These are phyloP conservation scores for Cicer judaicum DNA, from an alignment of 306 rosid species.

Conservation along the genomic window DNA sequence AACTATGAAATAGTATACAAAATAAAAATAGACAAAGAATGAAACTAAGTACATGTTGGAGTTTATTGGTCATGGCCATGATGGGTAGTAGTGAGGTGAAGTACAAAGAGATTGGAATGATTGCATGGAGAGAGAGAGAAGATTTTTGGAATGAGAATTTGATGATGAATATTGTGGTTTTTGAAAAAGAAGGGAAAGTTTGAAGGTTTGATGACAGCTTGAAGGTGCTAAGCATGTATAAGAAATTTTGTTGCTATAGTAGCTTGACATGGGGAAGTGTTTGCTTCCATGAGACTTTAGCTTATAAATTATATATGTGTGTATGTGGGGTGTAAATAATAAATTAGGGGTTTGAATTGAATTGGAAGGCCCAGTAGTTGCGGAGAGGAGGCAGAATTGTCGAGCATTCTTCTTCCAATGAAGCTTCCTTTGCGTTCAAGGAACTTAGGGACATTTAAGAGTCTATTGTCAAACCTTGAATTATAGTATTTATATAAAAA, in stretches of 20 bases:
- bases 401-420: slow-evolving; percentile 82
- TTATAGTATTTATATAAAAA: slow-evolving; percentile 27
- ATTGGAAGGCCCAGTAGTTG: slow-evolving; percentile 58
- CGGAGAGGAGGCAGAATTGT: slow-evolving; percentile 68
- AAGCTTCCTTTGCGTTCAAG: slow-evolving; percentile 94
- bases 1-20: slow-evolving; percentile 48
- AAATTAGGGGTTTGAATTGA: slow-evolving; percentile 38
- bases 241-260: slow-evolving; percentile 51
- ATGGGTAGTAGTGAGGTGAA: slow-evolving; percentile 45
- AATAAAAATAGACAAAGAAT: slow-evolving; percentile 56
- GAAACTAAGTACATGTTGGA: slow-evolving; percentile 51
- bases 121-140: slow-evolving; percentile 60
- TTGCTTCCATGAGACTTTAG: slow-evolving; percentile 66
- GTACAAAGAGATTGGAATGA: slow-evolving; percentile 46
- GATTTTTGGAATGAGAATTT: neutral
- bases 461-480: slow-evolving; percentile 69
- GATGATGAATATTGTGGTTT: slow-evolving; percentile 22
- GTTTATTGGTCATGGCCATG: slow-evolving; percentile 47
- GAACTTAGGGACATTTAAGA: slow-evolving; percentile 56
- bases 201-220: slow-evolving; percentile 69
- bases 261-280: slow-evolving; percentile 67
- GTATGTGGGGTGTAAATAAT: slow-evolving; percentile 12
- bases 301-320: slow-evolving; percentile 36
- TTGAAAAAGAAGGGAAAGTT: slow-evolving; percentile 42
- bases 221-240: slow-evolving; percentile 53